A percentile compares a stretch with the other conserved stretches of the same genome.
Evolutionary conservation across 805 yeast genomes (phyloP).

Genomic region (Suhomyces tanzawaensis): DNA sequence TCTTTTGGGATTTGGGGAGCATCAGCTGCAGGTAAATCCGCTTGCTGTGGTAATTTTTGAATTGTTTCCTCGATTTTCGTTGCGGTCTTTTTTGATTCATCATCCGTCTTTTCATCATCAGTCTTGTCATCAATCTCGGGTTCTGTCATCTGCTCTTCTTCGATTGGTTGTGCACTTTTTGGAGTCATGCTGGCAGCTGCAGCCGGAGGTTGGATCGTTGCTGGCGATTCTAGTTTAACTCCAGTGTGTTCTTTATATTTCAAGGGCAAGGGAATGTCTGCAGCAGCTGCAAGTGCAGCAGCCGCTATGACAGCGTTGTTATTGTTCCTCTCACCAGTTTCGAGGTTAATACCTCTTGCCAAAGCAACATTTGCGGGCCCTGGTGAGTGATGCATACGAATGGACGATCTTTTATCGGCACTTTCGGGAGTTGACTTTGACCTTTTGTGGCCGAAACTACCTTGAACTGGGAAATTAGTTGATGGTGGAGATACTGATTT

Average conservation of each 20-base stretch:
- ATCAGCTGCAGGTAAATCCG: no score
- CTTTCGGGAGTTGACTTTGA: conserved; percentile 22
- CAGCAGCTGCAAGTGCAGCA: conserved; percentile 81
- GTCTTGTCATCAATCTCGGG: conserved; percentile 23
- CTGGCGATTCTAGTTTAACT: background rate
- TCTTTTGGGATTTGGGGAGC: background rate
- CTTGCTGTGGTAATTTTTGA: no score
- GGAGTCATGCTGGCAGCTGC: background rate
- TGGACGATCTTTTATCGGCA: background rate
- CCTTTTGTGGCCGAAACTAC: conserved; percentile 24
- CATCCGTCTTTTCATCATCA: conserved; percentile 21
- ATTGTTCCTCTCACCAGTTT: conserved; percentile 32
- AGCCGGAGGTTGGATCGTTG: background rate
- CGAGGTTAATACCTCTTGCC: conserved; percentile 36
- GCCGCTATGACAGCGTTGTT: conserved; percentile 71
- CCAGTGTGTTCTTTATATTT: conserved; percentile 11
- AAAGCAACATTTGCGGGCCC: conserved; percentile 48
- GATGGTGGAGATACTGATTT: conserved; percentile 11
- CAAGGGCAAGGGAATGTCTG: conserved; percentile 67
- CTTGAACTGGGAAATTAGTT: conserved; percentile 15
- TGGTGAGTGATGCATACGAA: conserved; percentile 25
- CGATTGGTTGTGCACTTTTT: background rate
- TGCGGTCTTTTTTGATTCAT: conserved; percentile 4
- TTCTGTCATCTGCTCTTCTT: conserved; percentile 16
- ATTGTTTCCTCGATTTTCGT: no score